A percentile compares a stretch with the other conserved stretches of the same genome.
Evolutionary conservation across 192 early-diverging fungal species (phyloP).

Genomic region (Coemansia sp.): DNA sequence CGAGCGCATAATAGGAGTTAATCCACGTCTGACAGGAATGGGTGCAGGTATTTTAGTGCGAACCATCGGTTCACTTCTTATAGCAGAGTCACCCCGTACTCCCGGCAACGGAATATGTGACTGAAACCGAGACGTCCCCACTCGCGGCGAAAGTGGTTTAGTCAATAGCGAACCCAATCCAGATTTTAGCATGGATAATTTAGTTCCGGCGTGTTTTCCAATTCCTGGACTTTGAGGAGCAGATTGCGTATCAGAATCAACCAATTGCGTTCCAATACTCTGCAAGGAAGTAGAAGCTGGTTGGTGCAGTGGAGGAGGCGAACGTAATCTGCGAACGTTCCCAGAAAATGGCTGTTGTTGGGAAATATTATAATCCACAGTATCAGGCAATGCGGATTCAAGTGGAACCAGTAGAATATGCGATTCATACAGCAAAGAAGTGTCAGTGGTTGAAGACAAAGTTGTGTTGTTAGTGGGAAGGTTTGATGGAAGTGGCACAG

Average conservation of each 20-base stretch:
- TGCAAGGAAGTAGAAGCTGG: background rate
- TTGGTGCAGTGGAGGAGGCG: background rate
- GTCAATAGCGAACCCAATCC: slow-evolving; percentile 36
- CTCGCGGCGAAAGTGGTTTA: slow-evolving; percentile 13
- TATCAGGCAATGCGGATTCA: background rate
- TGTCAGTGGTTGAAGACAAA: slow-evolving; percentile 4
- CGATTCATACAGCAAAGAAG: slow-evolving; percentile 8
- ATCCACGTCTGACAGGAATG: background rate
- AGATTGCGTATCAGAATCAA: background rate
- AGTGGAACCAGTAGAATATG: slow-evolving; percentile 21
- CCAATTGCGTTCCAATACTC: background rate
- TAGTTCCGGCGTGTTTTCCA: background rate
- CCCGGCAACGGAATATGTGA: background rate
- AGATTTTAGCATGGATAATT: slow-evolving; percentile 24
- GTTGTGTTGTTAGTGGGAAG: background rate
- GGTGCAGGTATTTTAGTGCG: background rate
- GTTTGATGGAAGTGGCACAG: background rate
- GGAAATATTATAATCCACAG: background rate
- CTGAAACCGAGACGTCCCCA: background rate
- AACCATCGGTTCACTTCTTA: background rate
- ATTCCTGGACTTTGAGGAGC: background rate
- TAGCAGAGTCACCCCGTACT: background rate
- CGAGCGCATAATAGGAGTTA: background rate
- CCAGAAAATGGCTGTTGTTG: slow-evolving; percentile 8
- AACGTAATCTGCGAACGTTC: background rate